phyloP scores from a whole-genome alignment of 139 green algal genomes.

The Volvox reticuliferus region DNA sequence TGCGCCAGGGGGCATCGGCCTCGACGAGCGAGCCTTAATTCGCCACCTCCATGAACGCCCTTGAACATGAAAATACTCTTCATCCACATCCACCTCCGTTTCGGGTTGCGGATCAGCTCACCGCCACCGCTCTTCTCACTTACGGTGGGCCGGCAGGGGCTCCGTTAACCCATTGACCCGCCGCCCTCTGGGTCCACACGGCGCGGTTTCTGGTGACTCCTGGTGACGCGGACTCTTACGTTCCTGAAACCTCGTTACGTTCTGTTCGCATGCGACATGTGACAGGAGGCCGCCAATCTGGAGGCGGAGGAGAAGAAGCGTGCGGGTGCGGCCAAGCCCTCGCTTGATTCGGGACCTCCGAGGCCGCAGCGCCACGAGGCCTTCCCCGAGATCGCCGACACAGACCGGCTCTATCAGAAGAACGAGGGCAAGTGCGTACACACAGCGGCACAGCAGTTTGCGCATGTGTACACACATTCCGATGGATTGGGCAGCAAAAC shows the following conservation, averaged over 20 bases:
- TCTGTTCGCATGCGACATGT: neutral
- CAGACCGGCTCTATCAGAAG: slow-evolving; percentile 68
- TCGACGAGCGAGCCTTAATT: too few relatives aligned
- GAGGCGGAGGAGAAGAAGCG: slow-evolving; percentile 66
- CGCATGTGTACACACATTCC: too few relatives aligned
- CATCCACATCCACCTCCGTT: too few relatives aligned
- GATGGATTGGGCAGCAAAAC: too few relatives aligned
- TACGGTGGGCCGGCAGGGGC: neutral
- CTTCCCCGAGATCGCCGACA: slow-evolving; percentile 66
- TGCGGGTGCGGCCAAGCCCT: neutral
- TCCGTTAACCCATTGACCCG: neutral
- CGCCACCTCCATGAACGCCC: too few relatives aligned
- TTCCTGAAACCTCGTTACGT: neutral
- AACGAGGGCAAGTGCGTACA: slow-evolving; percentile 77
- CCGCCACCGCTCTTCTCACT: neutral
- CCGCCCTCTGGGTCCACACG: neutral
- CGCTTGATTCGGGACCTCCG: neutral
- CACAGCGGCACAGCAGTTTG: neutral
- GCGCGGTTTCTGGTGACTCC: too few relatives aligned
- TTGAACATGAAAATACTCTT: too few relatives aligned
- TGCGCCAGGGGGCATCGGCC: too few relatives aligned
- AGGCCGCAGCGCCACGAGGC: slow-evolving; percentile 24
- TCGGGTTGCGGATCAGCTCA: neutral
- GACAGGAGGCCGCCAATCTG: slow-evolving; percentile 59
- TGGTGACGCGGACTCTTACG: neutral